These are phyloP conservation scores for Zygosaccharomyces bisporus DNA, from an alignment of 805 yeast species.

Conservation along the genomic window DNA sequence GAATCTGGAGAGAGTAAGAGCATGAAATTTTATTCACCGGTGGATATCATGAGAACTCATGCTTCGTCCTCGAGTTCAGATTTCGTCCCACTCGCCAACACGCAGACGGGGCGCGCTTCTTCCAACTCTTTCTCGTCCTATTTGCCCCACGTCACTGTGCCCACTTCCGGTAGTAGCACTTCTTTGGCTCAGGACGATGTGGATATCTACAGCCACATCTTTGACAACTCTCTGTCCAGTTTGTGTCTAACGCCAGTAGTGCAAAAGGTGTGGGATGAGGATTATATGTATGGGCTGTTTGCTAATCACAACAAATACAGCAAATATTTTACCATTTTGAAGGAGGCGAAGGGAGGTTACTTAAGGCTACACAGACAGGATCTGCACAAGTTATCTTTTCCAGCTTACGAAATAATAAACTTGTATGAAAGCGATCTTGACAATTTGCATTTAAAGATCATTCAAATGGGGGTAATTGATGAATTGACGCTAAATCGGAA, in stretches of 20 bases:
- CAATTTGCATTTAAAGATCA: constrained; percentile 25
- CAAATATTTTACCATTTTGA: constrained; percentile 23
- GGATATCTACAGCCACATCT: constrained; percentile 28
- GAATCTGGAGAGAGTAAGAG: neutral
- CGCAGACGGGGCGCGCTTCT: constrained; percentile 16
- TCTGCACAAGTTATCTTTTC: constrained; percentile 24
- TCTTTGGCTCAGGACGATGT: constrained; percentile 23
- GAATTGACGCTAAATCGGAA: constrained; percentile 35
- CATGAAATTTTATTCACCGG: constrained; percentile 24
- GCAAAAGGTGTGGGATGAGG: constrained; percentile 13
- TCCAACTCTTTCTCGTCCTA: constrained; percentile 28
- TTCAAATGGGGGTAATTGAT: constrained; percentile 38
- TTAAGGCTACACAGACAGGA: constrained; percentile 30
- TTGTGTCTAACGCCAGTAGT: constrained; percentile 16
- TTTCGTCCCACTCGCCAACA: constrained; percentile 8
- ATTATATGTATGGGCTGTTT: constrained; percentile 6
- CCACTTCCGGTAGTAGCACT: constrained; percentile 17
- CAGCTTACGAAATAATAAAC: constrained; percentile 27
- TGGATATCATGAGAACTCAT: constrained; percentile 15
- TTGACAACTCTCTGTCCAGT: constrained; percentile 17
- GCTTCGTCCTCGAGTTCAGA: constrained; percentile 10
- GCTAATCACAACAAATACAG: constrained; percentile 16
- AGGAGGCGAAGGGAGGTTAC: constrained; percentile 36
- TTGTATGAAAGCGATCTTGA: constrained; percentile 12
- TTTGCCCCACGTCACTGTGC: constrained; percentile 18